Evolutionary conservation across 352 stramenopile species (phyloP).

Genomic region (Phytophthora melonis): DNA sequence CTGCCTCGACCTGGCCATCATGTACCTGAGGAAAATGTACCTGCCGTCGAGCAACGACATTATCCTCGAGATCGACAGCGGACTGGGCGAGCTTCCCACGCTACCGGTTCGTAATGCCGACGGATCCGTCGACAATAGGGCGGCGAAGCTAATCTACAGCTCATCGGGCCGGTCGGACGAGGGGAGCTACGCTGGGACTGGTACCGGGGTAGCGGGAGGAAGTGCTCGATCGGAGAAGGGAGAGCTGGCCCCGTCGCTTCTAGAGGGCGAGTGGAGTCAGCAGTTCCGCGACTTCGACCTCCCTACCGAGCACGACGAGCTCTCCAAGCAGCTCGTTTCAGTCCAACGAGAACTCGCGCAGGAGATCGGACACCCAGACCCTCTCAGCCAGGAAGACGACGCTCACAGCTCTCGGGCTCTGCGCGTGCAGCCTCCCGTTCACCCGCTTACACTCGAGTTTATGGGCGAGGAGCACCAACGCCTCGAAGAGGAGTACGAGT

Average conservation of each 20-base stretch:
- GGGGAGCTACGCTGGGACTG: conserved; percentile 21
- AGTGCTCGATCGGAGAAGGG: conserved; percentile 37
- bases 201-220: conserved; percentile 1
- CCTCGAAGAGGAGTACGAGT: conserved; percentile 79
- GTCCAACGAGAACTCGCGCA: conserved; percentile 77
- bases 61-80: conserved; percentile 86
- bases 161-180: conserved; percentile 53
- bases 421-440: conserved; percentile 72
- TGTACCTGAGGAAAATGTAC: conserved; percentile 89
- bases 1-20: conserved; percentile 65
- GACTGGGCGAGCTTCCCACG: conserved; percentile 49
- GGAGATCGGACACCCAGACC: conserved; percentile 77
- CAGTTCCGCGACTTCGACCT: conserved; percentile 86
- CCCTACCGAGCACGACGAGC: conserved; percentile 78
- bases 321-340: conserved; percentile 78
- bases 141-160: conserved; percentile 32
- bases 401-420: conserved; percentile 66
- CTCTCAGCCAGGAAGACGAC: conserved; percentile 73
- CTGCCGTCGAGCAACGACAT: conserved; percentile 86
- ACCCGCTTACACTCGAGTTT: conserved; percentile 84
- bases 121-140: conserved; percentile 20
- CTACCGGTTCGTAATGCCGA: conserved; percentile 26
- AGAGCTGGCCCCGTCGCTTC: conserved; percentile 56
- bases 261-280: conserved; percentile 82
- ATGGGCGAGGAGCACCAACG: conserved; percentile 87